Conservation (phyloP, 139 green algal genomes). For the Edaphochlamys debaryana region DNA sequence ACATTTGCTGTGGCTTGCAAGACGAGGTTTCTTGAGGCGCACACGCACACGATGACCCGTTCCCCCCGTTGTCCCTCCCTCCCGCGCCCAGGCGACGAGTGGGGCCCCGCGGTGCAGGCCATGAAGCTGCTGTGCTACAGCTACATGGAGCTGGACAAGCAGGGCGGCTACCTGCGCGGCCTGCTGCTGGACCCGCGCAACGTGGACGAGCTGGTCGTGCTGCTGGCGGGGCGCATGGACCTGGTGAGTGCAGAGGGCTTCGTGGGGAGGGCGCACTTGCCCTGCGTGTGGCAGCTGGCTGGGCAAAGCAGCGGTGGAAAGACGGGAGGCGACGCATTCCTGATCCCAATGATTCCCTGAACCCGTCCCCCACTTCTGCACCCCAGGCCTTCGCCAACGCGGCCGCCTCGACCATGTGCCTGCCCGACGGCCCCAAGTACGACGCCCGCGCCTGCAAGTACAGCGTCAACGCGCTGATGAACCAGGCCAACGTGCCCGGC, state of each 20-base stretch:
- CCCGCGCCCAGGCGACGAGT: slow-evolving; percentile 5
- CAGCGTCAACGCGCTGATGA: slow-evolving; percentile 93
- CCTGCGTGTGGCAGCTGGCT: too few species aligned
- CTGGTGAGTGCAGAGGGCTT: slow-evolving; percentile 33
- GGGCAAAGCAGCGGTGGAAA: too few species aligned
- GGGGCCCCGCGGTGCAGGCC: slow-evolving; percentile 71
- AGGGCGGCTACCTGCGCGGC: slow-evolving; percentile 6
- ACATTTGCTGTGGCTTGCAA: too few species aligned
- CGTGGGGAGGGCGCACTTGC: too few species aligned
- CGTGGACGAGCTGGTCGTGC: slow-evolving; percentile 42
- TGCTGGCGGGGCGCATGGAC: slow-evolving; percentile 41
- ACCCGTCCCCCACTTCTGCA: too few species aligned
- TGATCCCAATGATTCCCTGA: too few species aligned
- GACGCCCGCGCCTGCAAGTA: slow-evolving; percentile 86
- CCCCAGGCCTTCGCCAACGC: slow-evolving; percentile 14
- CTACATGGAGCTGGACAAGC: slow-evolving; percentile 66
- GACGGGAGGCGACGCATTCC: too few species aligned
- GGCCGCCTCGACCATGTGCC: slow-evolving; percentile 25
- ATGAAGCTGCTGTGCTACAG: slow-evolving; percentile 90
- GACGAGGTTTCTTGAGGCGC: too few species aligned
- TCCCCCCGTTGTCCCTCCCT: too few species aligned
- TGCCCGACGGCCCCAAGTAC: background rate
- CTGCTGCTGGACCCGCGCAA: slow-evolving; percentile 48
- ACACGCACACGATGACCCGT: too few species aligned
- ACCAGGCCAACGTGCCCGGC: slow-evolving; percentile 57